Percentiles rank a stretch among this genome's conserved stretches.
Conservation (phyloP, 2,329 filamentous ascomycete genomes). For the Claviceps pusilla region DNA sequence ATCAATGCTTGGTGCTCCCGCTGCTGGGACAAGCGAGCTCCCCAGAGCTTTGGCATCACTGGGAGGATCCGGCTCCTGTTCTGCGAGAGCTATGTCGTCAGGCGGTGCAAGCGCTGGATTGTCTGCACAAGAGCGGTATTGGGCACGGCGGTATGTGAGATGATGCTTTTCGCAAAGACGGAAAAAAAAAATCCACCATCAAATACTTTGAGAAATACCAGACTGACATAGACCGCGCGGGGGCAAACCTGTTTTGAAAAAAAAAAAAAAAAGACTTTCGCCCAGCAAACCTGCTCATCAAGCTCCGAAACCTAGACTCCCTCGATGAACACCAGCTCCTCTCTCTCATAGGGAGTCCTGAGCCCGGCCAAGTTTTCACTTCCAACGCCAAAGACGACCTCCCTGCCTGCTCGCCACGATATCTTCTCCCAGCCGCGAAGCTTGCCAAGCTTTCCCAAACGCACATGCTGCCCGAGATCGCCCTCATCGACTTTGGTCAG, state of each 20-base stretch:
- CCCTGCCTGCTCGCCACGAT: constrained; percentile 8
- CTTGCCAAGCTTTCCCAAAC: background rate
- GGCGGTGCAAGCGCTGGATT: constrained; percentile 9
- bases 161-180: background rate
- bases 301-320: constrained; percentile 10
- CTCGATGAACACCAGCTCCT: constrained; percentile 11
- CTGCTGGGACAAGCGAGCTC: constrained; percentile 12
- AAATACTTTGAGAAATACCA: background rate
- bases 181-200: background rate
- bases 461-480: constrained; percentile 8
- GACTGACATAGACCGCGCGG: background rate
- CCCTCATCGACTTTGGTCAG: constrained; percentile 13
- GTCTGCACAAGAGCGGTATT: constrained; percentile 13
- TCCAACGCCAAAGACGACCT: constrained; percentile 3
- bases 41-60: constrained; percentile 4
- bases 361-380: constrained; percentile 1
- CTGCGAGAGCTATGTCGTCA: constrained; percentile 11
- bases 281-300: constrained; percentile 14
- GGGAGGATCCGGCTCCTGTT: constrained; percentile 1
- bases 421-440: constrained; percentile 11
- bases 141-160: constrained; percentile 16
- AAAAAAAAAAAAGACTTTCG: constrained; percentile 11
- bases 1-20: constrained; percentile 13
- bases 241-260: background rate
- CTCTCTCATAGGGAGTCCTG: constrained; percentile 7